Base-by-base conservation (phyloP, 202 grass and related monocot genomes). In the Brachypodium distachyon region DNA sequence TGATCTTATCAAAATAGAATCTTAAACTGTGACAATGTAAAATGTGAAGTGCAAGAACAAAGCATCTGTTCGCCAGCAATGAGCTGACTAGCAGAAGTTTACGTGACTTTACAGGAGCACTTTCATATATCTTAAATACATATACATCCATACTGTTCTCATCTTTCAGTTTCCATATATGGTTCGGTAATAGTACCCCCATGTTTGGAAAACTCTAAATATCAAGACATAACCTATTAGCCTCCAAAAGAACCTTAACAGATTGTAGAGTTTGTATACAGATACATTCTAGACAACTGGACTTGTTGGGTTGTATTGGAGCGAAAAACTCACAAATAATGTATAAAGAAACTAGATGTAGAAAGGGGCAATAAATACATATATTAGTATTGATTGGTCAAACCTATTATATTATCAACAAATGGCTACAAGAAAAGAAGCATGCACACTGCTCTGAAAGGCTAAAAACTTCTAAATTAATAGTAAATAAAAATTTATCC, bases 21-120 rank as follows among this genome's bases (percentile, higher is more conserved):
- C 59, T 40, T 27, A 18, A 76, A 78, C 52, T 48, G 14, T 61
- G 39, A 43, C 36, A 57, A 19, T 53, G 22, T 75, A 34, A 69
- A 60, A 23, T 46, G 21, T 61, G 0, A 66, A 73, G 28, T 37
- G 62, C 52, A 83, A 74, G 40, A 68, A 74, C 16, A 74, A 65
- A 62, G 42, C 11, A 53, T 19, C 53, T 29, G 7, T 53, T 26
- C 53, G n/a, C n/a, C n/a, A 76, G 17, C 23, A 63, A 31, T 70
- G 81, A 81, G 32, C 42, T 70, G 36, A 44, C 52, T 70, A 76
- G n/a, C 54, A 78, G 2, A 76, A 57, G 19, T 51, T 16, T 52
- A 25, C 71, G 29, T 38, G 61, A 34, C 21, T 1, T 58, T 38
- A 67, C 4, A 61, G 23, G 4, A 67, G 50, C 17, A 67, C 51